phyloP scores from a whole-genome alignment of 331 rosid genomes.

The Pyracantha coccinea region DNA sequence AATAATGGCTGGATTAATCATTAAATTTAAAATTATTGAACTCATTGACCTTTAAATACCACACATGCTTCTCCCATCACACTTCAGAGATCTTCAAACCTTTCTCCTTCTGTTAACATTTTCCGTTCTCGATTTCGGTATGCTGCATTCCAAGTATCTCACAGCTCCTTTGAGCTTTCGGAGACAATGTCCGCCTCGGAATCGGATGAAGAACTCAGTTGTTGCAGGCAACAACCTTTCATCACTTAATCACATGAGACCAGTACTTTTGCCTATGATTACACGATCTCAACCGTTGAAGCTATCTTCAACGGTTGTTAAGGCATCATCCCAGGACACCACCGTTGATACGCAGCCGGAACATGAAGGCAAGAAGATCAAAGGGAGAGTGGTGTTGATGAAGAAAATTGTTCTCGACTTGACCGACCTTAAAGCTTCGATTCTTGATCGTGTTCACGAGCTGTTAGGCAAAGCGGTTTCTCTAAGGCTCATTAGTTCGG shows the following conservation, averaged over 20 bases:
- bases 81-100: not conserved
- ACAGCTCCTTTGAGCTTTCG: not conserved
- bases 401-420: slow-evolving; percentile 37
- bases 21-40: not conserved
- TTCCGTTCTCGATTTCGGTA: not conserved
- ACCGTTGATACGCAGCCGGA: not conserved
- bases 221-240: not conserved
- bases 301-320: not conserved
- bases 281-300: not conserved
- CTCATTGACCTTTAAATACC: not conserved
- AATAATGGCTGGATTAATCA: not conserved
- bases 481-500: slow-evolving; percentile 37
- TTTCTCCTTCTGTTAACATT: not conserved
- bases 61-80: not conserved
- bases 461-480: slow-evolving; percentile 33
- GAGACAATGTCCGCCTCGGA: not conserved
- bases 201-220: not conserved
- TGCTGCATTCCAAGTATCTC: not conserved
- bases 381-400: slow-evolving; percentile 53
- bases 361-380: slow-evolving; percentile 18
- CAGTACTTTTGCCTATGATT: not conserved
- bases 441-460: slow-evolving; percentile 25
- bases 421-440: slow-evolving; percentile 13
- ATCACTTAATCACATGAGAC: not conserved
- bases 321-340: not conserved